Evolutionary conservation across 495 filamentous ascomycete genomes (phyloP).

Genomic region (Neurospora sp.): DNA sequence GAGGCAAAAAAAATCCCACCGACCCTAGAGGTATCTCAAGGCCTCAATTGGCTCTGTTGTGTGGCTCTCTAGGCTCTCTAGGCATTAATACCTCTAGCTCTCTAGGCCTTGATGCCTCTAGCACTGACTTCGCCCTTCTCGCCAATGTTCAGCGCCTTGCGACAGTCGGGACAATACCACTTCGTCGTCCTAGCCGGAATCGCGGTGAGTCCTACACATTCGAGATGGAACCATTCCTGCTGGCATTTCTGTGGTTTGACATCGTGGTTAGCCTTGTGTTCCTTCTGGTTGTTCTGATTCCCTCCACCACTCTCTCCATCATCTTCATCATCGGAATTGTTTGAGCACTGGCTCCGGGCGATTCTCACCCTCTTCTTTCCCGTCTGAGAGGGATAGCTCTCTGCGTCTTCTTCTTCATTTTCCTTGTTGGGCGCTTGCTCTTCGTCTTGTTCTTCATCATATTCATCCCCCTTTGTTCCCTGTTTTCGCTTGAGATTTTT

Average conservation of each 20-base stretch:
- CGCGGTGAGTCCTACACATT: slow-evolving; percentile 70
- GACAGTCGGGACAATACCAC: slow-evolving; percentile 92
- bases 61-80: slow-evolving; percentile 19
- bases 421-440: background rate
- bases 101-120: slow-evolving; percentile 39
- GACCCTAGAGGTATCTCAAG: background rate
- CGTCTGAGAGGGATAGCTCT: background rate
- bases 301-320: background rate
- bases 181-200: slow-evolving; percentile 69
- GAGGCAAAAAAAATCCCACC: background rate
- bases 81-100: background rate
- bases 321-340: background rate
- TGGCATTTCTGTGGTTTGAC: slow-evolving; percentile 45
- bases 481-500: background rate
- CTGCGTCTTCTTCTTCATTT: background rate
- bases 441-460: background rate
- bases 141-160: slow-evolving; percentile 53
- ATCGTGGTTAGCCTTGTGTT: slow-evolving; percentile 7
- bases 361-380: background rate
- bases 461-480: background rate
- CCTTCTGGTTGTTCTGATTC: background rate
- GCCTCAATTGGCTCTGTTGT: background rate
- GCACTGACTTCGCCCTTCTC: slow-evolving; percentile 46
- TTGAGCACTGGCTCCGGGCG: background rate
- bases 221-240: slow-evolving; percentile 89